Conservation (phyloP, 768 basidiomycete species). For the Tulasnella sp. region DNA sequence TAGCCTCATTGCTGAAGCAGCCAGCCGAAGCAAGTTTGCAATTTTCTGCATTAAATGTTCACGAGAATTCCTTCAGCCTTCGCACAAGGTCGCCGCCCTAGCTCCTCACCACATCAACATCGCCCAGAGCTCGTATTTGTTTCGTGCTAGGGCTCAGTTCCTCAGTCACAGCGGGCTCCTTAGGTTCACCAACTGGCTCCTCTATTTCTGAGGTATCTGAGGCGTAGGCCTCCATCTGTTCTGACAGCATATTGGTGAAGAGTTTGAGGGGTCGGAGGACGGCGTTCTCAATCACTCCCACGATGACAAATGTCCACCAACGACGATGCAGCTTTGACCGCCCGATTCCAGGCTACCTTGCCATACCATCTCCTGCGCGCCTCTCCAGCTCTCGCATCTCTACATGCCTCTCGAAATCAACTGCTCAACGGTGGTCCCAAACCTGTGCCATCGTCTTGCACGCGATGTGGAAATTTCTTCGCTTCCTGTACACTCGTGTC, state of each 20-base stretch:
- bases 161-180: not conserved
- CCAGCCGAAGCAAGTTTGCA: conserved; percentile 15
- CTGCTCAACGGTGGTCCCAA: not conserved
- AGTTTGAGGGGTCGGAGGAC: not conserved
- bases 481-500: not conserved
- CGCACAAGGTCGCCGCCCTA: not conserved
- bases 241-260: not conserved
- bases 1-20: conserved; percentile 14
- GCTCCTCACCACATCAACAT: conserved; percentile 16
- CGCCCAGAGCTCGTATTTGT: conserved; percentile 15
- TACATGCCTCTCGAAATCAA: not conserved
- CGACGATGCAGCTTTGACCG: not conserved
- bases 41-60: conserved; percentile 1
- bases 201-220: not conserved
- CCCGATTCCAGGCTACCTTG: not conserved
- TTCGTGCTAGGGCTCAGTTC: conserved; percentile 15
- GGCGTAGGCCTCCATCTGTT: not conserved
- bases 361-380: not conserved
- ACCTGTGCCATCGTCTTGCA: not conserved
- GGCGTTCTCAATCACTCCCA: not conserved
- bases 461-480: conserved; percentile 5
- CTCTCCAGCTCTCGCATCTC: not conserved
- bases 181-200: not conserved
- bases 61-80: no score
- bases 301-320: not conserved